A percentile compares a stretch with the other conserved stretches of the same genome.
Evolutionary conservation across 352 stramenopile species (phyloP).

Genomic region (Sclerospora graminicola): DNA sequence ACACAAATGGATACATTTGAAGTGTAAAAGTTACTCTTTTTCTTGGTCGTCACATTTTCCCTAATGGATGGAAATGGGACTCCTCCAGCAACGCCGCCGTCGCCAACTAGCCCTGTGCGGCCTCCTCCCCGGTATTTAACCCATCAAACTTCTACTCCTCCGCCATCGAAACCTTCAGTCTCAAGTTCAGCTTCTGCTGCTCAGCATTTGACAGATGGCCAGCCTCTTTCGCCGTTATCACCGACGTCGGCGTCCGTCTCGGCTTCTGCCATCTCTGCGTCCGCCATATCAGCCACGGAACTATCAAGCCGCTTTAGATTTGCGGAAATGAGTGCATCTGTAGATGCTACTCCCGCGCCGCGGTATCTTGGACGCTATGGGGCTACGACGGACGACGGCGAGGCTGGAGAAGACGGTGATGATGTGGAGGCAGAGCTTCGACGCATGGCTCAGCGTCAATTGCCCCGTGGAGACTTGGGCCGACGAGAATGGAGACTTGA

Average conservation of each 20-base stretch:
- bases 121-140: slow-evolving; percentile 39
- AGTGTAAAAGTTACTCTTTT: no score
- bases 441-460: slow-evolving; percentile 64
- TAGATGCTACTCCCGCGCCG: slow-evolving; percentile 62
- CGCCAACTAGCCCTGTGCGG: slow-evolving; percentile 30
- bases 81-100: slow-evolving; percentile 49
- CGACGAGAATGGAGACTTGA: slow-evolving; percentile 69
- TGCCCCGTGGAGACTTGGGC: slow-evolving; percentile 68
- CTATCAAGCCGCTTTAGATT: slow-evolving; percentile 51
- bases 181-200: slow-evolving; percentile 5
- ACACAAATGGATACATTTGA: not conserved
- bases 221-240: slow-evolving; percentile 25
- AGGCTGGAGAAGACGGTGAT: slow-evolving; percentile 29
- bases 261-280: slow-evolving; percentile 61
- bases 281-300: slow-evolving; percentile 69
- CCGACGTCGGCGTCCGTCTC: slow-evolving; percentile 52
- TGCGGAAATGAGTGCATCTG: slow-evolving; percentile 71
- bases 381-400: slow-evolving; percentile 4
- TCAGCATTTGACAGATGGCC: slow-evolving; percentile 1
- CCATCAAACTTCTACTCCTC: slow-evolving; percentile 11
- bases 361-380: slow-evolving; percentile 64
- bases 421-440: slow-evolving; percentile 69
- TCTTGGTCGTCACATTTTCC: no score
- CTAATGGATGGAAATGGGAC: slow-evolving; percentile 27
- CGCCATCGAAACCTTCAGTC: slow-evolving; percentile 3